Evolutionary conservation across 2,329 filamentous ascomycete genomes (phyloP), one percentile per base, ranked within the genome.

Genomic region (Sporothrix brunneoviolacea): DNA sequence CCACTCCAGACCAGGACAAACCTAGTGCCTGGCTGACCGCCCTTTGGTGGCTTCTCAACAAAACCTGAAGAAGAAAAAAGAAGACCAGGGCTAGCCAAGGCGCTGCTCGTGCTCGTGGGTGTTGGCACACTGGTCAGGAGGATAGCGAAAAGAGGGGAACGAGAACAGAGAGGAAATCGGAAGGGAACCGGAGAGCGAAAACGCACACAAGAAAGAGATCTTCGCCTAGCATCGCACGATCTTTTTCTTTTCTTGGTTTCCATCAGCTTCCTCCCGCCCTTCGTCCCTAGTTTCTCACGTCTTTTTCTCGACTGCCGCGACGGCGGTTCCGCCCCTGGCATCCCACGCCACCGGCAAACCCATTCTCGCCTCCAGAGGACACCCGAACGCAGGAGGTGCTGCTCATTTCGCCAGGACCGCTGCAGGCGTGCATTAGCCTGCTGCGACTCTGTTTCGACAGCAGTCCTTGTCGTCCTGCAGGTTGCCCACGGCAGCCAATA

Each of bases 361-460:
- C 27, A 32, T 24, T 16, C 8, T 21, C 16, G 8, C 4, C 18
- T 18, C 8, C 2, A 12, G 24, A 15, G 9, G 21, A 24, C n/a
- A 43, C 41, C 41, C 16, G 19, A 33, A 44, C 42, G 42, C 30
- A 44, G 42, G 30, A 44, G 12, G 28, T 33, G 28, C 33, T 21
- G 21, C 42, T 7, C 42, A 45, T 27, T 36, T 46, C 18, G 19
- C 33, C 33, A 37, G 43, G 43, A 45, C 43, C 43, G 43, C 32
- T 45, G 43, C 43, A 37, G 32, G 43, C 30, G 42, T 37, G 43
- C 43, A 37, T 37, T 45, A 35, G 42, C n/a, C n/a, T 44, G 42
- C 32, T 19, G 30, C 30, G 16, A 32, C 32, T 13, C 19, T 44
- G 28, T n/a, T 36, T 15, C 42, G 27, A 19, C 21, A 45, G 24